Base-by-base conservation (phyloP, 768 basidiomycete species). In the Lactarius hengduanensis region DNA sequence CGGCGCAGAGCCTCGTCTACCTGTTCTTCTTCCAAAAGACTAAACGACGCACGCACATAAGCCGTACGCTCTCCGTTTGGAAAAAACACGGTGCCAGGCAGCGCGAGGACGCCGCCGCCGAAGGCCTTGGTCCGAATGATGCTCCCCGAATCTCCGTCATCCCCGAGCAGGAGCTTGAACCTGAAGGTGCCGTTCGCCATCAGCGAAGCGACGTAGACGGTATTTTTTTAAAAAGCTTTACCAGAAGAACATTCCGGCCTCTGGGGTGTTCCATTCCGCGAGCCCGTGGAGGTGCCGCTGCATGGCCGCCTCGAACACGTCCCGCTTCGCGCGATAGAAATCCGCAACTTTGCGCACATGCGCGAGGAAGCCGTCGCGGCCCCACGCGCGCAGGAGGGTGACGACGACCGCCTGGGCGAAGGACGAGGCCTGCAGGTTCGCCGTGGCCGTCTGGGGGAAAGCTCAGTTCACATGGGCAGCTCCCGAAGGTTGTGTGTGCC, bases 171-270 rank as follows among this genome's bases (percentile, higher is more conserved):
- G 58, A 91, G 81, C 74, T 87, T 90, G 77, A 91, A 90, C 90
- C 89, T 91, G 63, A 30, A 9, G 1, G 54, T 3, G 26, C 18
- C 18, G 8, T 22, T 18, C 8, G 5, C 8, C 16, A 16, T 57
- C 18, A 56, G 55, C 30, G 3, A 7, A 6, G 28, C 28, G 38
- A 15, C 5, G 38, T 38, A 9, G 30, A 6, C 2, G 3, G 20
- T 34, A 10, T 45, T 20, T 16, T n/a, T 43, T 2, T 11, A 1
- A 62, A 65, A 58, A 62, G 68, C 79, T 85, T 30, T 47, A 88
- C 90, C 92, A 96, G 75, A 93, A 87, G 80, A 96, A 96, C 91
- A 96, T 91, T 69, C 92, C 91, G 28, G 90, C 86, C 71, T 88
- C 86, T 10, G 91, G 92, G 0, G 80, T 76, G 62, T 74, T 78